Evolutionary conservation across 345 rosid species (phyloP).

Genomic region (Laguncularia racemosa): DNA sequence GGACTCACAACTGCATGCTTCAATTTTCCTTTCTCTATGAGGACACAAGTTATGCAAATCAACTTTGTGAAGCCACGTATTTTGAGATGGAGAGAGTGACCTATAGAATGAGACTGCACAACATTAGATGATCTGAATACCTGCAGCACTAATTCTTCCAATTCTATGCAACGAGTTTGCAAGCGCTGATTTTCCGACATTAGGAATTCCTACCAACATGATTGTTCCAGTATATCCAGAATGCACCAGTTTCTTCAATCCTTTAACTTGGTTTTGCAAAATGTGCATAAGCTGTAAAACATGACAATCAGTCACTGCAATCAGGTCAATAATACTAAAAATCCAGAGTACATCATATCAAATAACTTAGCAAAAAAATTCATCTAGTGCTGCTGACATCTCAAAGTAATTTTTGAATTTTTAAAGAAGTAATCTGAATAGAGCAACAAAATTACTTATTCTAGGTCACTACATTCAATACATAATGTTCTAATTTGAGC

Average conservation of each 20-base stretch:
- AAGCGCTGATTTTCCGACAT: conserved; percentile 83
- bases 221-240: conserved; percentile 39
- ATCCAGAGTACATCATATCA: too few relatives aligned
- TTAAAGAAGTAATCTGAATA: too few relatives aligned
- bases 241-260: conserved; percentile 36
- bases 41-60: not conserved
- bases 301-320: not conserved
- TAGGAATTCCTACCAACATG: conserved; percentile 80
- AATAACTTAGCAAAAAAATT: too few relatives aligned
- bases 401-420: too few relatives aligned
- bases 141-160: conserved; percentile 77
- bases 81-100: not conserved
- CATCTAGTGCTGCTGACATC: too few relatives aligned
- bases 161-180: conserved; percentile 75
- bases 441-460: too few relatives aligned
- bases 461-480: too few relatives aligned
- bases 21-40: conserved; percentile 71
- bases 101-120: not conserved
- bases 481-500: too few relatives aligned
- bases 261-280: conserved; percentile 61
- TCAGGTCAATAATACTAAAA: too few relatives aligned
- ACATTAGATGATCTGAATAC: conserved; percentile 15
- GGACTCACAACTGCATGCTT: conserved; percentile 66
- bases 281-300: conserved; percentile 58
- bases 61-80: not conserved